Evolutionary conservation across 805 yeast species (phyloP).

Genomic region (Lipomyces starkeyi): DNA sequence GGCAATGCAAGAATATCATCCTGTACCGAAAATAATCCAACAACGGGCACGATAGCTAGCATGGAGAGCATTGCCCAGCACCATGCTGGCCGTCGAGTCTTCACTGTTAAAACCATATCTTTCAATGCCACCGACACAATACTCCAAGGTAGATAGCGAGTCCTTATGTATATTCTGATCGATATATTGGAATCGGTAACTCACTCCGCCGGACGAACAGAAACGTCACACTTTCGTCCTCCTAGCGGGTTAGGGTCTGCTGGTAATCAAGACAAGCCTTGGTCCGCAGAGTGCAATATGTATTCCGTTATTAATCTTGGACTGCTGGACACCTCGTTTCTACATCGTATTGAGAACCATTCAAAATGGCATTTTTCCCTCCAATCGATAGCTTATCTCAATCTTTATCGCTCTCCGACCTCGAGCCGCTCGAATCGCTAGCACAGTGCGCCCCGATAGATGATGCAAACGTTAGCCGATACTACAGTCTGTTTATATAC

Average conservation of each 20-base stretch:
- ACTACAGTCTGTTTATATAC: conserved; percentile 16
- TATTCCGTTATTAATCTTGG: too few relatives aligned
- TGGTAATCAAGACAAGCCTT: too few relatives aligned
- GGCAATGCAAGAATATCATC: conserved; percentile 38
- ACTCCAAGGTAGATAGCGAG: not conserved
- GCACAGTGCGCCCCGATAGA: not conserved
- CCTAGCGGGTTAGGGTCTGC: too few relatives aligned
- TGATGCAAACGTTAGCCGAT: not conserved
- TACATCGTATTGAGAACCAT: not conserved
- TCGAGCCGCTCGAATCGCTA: conserved; percentile 13
- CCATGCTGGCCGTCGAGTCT: not conserved
- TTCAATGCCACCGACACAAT: not conserved
- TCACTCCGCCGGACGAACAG: too few relatives aligned
- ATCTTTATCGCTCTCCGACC: not conserved
- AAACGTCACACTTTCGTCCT: too few relatives aligned
- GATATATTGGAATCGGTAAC: too few relatives aligned
- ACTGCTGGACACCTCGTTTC: too few relatives aligned
- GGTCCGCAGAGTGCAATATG: too few relatives aligned
- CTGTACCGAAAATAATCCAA: conserved; percentile 29
- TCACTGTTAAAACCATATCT: not conserved
- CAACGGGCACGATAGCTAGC: not conserved
- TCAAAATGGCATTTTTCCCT: not conserved
- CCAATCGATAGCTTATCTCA: not conserved
- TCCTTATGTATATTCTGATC: too few relatives aligned
- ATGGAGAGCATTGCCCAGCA: not conserved